Evolutionary conservation across 345 rosid species (phyloP).

Genomic region (Pugionium cornutum): DNA sequence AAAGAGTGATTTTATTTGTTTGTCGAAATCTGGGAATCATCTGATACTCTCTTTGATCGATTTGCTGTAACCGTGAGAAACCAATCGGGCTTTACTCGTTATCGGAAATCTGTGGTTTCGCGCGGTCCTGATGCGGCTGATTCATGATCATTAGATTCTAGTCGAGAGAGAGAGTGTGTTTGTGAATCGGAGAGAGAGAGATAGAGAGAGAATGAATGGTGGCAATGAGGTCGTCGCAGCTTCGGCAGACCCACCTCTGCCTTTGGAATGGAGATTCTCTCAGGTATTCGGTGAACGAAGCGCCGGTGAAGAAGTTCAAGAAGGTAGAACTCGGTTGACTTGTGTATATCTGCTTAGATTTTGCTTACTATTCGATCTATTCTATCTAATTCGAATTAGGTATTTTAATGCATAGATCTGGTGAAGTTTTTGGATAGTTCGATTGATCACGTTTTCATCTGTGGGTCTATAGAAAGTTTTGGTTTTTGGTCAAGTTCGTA

Average conservation of each 20-base stretch:
- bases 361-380: constrained; percentile 25
- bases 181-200: constrained; percentile 18
- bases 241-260: constrained; percentile 45
- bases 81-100: not conserved
- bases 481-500: constrained; percentile 6
- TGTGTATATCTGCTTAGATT: not conserved
- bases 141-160: constrained; percentile 1
- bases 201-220: constrained; percentile 38
- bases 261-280: constrained; percentile 78
- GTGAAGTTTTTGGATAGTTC: not conserved
- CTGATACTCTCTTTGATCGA: constrained; percentile 28
- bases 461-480: constrained; percentile 12
- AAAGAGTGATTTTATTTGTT: constrained; percentile 34
- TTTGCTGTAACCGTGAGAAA: constrained; percentile 20
- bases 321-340: constrained; percentile 50
- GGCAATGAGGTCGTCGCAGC: constrained; percentile 39
- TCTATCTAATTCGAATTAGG: constrained; percentile 31
- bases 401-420: not conserved
- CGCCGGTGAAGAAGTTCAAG: constrained; percentile 97
- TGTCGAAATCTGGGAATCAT: constrained; percentile 41
- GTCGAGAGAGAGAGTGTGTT: constrained; percentile 6
- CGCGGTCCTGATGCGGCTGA: constrained; percentile 19
- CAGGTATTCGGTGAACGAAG: constrained; percentile 75
- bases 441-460: constrained; percentile 6
- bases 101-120: constrained; percentile 13